Evolutionary conservation across 1,284 basidiomycete species (phyloP), one percentile per base, ranked within the genome.

Genomic region (Cryptococcus sp.): DNA sequence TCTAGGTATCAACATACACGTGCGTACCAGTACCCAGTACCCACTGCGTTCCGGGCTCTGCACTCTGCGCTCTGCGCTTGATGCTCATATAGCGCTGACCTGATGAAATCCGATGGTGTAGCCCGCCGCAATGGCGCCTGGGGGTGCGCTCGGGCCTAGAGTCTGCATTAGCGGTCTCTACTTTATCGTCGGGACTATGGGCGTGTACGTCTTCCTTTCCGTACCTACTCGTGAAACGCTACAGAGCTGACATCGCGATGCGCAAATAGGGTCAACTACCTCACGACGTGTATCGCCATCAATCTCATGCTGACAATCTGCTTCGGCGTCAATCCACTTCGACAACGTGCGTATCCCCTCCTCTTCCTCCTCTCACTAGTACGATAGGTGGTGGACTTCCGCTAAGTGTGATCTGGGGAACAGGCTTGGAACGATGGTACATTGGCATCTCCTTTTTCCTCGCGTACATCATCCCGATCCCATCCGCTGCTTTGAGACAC

Each of bases 221-320:
- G 22, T 23, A 23, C 17, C 25, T 6, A 25, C 25, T 25, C 25
- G 25, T 22, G 40, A n/a, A 19, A 49, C 27, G 10, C 15, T 46
- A 25, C 40, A 47, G 47, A 38, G 42, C 52, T 58, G 49, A 54
- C 8, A 3, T n/a, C 22, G 8, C 3, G 25, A n/a, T 16, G 17
- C 47, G 19, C 35, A 2, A 3, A 3, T 57, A 74, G 72, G 3
- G 73, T 73, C 60, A 73, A 73, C 59, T 69, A 67, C 35, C 57
- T 73, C 23, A 67, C 67, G 39, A 75, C 69, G 1, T 68, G 60
- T 39, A 75, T 75, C 46, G 73, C 71, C 7, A 56, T 75, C 48
- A 75, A 75, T 47, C 62, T 75, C 25, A 60, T 65, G 56, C 44
- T 73, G 11, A 73, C 67, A 10, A 67, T 75, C 15, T 67, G 68